Conservation (phyloP, 192 early-diverging fungal species). For the Coemansia guatemalensis region DNA sequence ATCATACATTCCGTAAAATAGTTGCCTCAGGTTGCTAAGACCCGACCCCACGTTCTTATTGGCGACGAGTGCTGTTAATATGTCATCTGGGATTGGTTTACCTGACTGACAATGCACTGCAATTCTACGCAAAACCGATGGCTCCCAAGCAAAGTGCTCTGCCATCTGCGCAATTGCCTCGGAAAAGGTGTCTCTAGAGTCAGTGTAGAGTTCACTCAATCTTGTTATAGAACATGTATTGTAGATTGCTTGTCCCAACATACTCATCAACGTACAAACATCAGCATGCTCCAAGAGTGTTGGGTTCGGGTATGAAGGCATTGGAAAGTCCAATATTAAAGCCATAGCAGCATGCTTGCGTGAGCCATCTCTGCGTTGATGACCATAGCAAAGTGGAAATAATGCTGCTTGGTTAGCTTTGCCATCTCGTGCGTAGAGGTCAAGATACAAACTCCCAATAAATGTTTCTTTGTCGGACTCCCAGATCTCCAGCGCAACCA, state of each 20-base stretch:
- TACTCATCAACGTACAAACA: conserved; percentile 74
- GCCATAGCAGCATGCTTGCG: conserved; percentile 52
- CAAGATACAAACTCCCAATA: conserved; percentile 66
- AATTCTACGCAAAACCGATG: conserved; percentile 46
- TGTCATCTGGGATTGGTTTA: conserved; percentile 58
- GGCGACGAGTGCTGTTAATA: conserved; percentile 31
- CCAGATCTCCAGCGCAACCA: conserved; percentile 64
- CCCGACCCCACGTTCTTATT: conserved; percentile 37
- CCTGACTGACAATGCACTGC: conserved; percentile 63
- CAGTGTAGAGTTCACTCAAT: conserved; percentile 23
- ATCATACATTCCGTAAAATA: conserved; percentile 68
- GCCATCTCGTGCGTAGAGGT: conserved; percentile 64
- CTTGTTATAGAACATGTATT: conserved; percentile 63
- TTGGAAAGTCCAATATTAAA: conserved; percentile 59
- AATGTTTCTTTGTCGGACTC: conserved; percentile 57
- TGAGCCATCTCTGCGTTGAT: conserved; percentile 58
- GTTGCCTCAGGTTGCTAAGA: conserved; percentile 58
- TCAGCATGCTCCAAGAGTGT: conserved; percentile 71
- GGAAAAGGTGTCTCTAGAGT: conserved; percentile 69
- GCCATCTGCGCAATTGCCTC: conserved; percentile 80
- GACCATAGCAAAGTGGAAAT: conserved; percentile 36
- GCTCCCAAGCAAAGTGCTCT: conserved; percentile 68
- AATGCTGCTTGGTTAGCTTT: conserved; percentile 61
- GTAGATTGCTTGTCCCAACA: conserved; percentile 64
- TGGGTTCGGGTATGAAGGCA: conserved; percentile 58